phyloP scores from a whole-genome alignment of 1,284 basidiomycete genomes.

The Ustilago trichophora region DNA sequence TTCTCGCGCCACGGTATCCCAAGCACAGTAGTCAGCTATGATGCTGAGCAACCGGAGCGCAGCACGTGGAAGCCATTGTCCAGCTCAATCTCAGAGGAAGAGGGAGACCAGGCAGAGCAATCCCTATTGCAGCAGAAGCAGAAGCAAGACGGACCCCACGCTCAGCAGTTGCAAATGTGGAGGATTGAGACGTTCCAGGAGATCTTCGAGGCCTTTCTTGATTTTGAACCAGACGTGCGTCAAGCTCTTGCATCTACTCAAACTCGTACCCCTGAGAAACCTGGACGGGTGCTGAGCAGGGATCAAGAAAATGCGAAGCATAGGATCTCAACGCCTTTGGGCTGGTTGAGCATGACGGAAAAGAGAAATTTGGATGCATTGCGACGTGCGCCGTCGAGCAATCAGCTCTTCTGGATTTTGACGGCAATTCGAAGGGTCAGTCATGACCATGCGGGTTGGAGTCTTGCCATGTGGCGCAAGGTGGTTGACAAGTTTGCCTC shows the following conservation, averaged over 20 bases:
- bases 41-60: conserved; percentile 8
- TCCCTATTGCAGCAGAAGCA: background rate
- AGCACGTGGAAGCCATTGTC: conserved; percentile 23
- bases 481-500: conserved; percentile 42
- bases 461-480: conserved; percentile 35
- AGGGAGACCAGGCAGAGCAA: background rate
- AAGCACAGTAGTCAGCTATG: conserved; percentile 1
- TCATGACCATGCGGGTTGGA: conserved; percentile 34
- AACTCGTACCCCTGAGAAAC: too few relatives aligned
- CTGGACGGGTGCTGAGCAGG: background rate
- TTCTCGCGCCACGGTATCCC: conserved; percentile 25
- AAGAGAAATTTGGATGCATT: conserved; percentile 20
- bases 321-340: conserved; percentile 13
- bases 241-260: background rate
- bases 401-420: conserved; percentile 45
- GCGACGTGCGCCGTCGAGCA: conserved; percentile 19
- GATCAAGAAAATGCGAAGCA: background rate
- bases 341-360: conserved; percentile 17
- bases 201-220: conserved; percentile 39
- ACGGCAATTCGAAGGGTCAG: conserved; percentile 41
- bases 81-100: background rate
- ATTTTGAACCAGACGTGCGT: conserved; percentile 14
- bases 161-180: conserved; percentile 25
- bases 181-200: conserved; percentile 31
- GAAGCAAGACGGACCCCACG: background rate